phyloP scores from a whole-genome alignment of 768 basidiomycete genomes.

The Macrocybe gigantea region DNA sequence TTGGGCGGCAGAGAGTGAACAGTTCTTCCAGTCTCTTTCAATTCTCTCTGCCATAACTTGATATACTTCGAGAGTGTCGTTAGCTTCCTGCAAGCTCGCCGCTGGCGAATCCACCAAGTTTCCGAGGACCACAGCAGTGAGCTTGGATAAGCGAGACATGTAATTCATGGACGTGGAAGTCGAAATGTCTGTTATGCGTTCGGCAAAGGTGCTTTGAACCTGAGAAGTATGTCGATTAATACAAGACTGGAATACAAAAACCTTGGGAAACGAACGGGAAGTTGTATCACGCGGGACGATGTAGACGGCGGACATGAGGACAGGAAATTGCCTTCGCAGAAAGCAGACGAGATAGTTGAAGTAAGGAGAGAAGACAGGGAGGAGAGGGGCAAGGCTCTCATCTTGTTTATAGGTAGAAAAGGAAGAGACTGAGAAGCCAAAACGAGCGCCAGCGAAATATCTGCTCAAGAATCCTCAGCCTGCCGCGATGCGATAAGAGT shows the following conservation, averaged over 20 bases:
- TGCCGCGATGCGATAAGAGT: slow-evolving; percentile 2
- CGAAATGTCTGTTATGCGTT: slow-evolving; percentile 25
- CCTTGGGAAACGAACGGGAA: slow-evolving; percentile 19
- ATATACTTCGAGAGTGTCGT: slow-evolving; percentile 25
- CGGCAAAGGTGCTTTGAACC: slow-evolving; percentile 17
- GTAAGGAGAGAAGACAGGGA: slow-evolving; percentile 29
- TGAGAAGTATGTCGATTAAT: slow-evolving; percentile 5
- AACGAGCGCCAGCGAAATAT: slow-evolving; percentile 46
- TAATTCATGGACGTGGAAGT: slow-evolving; percentile 29
- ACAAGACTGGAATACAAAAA: not conserved
- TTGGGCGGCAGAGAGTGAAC: slow-evolving; percentile 27
- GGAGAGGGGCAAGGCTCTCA: slow-evolving; percentile 56
- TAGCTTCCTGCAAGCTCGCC: slow-evolving; percentile 14
- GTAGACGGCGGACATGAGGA: slow-evolving; percentile 29
- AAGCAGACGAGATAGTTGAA: slow-evolving; percentile 48
- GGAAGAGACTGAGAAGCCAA: slow-evolving; percentile 57
- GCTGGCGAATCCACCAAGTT: slow-evolving; percentile 29
- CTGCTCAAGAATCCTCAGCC: slow-evolving; percentile 19
- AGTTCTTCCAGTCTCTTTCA: slow-evolving; percentile 44
- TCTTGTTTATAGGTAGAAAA: slow-evolving; percentile 44
- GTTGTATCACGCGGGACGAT: slow-evolving; percentile 21
- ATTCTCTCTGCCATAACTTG: slow-evolving; percentile 33
- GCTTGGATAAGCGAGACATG: slow-evolving; percentile 34
- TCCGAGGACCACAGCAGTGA: slow-evolving; percentile 28
- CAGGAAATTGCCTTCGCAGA: slow-evolving; percentile 52